These are phyloP conservation scores for Sodiomyces alkalinus DNA, from an alignment of 2,329 filamentous ascomycete species.

Conservation along the genomic window DNA sequence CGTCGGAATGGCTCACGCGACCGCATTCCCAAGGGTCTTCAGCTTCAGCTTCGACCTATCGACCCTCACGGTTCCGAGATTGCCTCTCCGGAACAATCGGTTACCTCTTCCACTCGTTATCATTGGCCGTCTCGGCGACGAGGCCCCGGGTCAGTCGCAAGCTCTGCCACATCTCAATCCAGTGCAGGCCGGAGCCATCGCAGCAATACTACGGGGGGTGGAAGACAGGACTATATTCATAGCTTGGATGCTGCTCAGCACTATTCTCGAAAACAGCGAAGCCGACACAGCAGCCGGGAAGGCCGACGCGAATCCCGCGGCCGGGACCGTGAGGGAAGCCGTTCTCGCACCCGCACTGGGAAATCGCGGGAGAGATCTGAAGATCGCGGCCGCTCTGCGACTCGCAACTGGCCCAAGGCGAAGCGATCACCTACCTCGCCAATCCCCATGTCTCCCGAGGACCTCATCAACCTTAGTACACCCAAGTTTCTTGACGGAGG, in stretches of 20 bases:
- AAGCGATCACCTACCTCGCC: constrained; percentile 88
- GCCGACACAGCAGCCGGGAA: constrained; percentile 38
- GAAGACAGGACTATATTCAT: constrained; percentile 62
- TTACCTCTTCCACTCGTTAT: constrained; percentile 34
- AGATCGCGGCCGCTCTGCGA: constrained; percentile 51
- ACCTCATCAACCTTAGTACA: constrained; percentile 49
- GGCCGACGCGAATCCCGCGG: constrained; percentile 22
- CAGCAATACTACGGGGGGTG: constrained; percentile 24
- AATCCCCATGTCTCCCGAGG: constrained; percentile 86
- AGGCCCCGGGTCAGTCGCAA: constrained; percentile 38
- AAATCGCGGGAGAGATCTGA: constrained; percentile 47
- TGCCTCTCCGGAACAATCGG: constrained; percentile 41
- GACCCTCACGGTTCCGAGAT: constrained; percentile 35
- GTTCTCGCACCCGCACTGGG: constrained; percentile 31
- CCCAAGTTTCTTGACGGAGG: constrained; percentile 18
- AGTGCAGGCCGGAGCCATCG: constrained; percentile 35
- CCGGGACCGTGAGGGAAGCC: constrained; percentile 29
- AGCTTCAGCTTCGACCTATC: constrained; percentile 48
- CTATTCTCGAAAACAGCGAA: constrained; percentile 38
- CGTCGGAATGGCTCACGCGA: constrained; percentile 59
- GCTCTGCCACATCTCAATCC: constrained; percentile 41
- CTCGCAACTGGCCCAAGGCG: constrained; percentile 52
- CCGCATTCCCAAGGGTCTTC: constrained; percentile 57
- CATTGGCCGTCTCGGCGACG: constrained; percentile 39
- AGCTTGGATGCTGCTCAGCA: constrained; percentile 66